A percentile compares a stretch with the other conserved stretches of the same genome.
These are phyloP conservation scores for Penicillium nordicum DNA, from an alignment of 2,329 filamentous ascomycete genomes.

Conservation along the genomic window DNA sequence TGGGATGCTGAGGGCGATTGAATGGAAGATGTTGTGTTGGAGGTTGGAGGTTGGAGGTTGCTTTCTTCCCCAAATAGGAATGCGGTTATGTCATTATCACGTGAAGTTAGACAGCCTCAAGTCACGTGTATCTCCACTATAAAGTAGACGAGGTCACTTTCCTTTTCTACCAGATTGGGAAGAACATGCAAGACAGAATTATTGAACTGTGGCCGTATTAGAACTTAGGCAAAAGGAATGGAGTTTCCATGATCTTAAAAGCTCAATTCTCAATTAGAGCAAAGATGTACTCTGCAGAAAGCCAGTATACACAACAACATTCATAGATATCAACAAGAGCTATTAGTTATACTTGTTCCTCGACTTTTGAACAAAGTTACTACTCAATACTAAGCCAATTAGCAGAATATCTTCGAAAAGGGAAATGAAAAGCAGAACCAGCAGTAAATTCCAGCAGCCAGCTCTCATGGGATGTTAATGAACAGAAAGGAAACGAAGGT, in stretches of 20 bases:
- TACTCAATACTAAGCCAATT: rapidly evolving
- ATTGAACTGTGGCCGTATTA: not conserved
- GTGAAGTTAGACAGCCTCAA: not conserved
- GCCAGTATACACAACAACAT: not conserved
- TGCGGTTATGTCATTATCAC: slow-evolving; percentile 17
- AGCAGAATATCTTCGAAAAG: no score
- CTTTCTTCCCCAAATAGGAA: slow-evolving; percentile 9
- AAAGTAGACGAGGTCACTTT: not conserved
- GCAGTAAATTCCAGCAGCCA: not conserved
- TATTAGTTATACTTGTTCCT: not conserved
- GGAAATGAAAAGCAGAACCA: not conserved
- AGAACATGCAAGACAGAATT: not conserved
- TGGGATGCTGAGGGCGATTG: slow-evolving; percentile 46
- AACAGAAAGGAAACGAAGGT: not conserved
- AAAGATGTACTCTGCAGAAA: not conserved
- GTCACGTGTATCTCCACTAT: not conserved
- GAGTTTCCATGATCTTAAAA: no score
- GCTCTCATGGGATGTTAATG: not conserved
- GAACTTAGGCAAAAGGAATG: not conserved
- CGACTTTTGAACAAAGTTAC: no score
- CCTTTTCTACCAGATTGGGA: not conserved
- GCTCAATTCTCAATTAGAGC: not conserved
- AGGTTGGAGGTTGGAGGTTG: not conserved
- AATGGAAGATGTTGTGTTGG: not conserved
- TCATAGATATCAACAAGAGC: not conserved